Conservation (phyloP, 2,329 filamentous ascomycete genomes). For the Pestalotiopsis sp. region DNA sequence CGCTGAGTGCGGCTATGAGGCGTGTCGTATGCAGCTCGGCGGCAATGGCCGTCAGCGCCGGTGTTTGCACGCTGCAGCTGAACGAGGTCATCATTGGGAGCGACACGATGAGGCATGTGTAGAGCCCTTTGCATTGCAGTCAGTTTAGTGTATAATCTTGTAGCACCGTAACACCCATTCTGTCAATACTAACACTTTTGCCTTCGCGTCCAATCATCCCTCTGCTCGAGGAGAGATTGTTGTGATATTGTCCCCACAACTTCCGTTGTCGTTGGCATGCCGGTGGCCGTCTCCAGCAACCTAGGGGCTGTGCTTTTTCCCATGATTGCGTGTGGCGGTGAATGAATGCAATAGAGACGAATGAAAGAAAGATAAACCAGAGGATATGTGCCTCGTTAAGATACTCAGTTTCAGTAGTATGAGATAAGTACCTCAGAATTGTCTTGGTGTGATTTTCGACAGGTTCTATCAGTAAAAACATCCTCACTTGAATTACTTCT, state of each 20-base stretch:
- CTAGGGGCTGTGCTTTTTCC: background rate
- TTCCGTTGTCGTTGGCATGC: background rate
- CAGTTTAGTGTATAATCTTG: background rate
- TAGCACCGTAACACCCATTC: background rate
- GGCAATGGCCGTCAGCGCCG: background rate
- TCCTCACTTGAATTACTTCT: too few species aligned
- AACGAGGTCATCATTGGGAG: background rate
- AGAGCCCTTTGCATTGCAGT: background rate
- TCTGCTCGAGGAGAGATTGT: background rate
- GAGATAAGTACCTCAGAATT: too few species aligned
- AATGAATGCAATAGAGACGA: background rate
- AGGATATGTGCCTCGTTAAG: too few species aligned
- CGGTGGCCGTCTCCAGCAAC: background rate
- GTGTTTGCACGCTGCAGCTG: slow-evolving; percentile 2
- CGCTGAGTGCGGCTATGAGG: background rate
- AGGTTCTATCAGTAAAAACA: too few species aligned
- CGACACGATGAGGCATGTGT: background rate
- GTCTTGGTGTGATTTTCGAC: too few species aligned
- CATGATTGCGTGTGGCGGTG: background rate
- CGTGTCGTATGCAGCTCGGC: background rate
- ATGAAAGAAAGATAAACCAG: too few species aligned
- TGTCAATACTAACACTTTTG: background rate
- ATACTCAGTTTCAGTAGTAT: too few species aligned
- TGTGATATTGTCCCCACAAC: background rate
- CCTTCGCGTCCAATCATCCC: background rate